Evolutionary conservation across 306 rosid genomes (phyloP).

Genomic region (Boehmeria nivea): DNA sequence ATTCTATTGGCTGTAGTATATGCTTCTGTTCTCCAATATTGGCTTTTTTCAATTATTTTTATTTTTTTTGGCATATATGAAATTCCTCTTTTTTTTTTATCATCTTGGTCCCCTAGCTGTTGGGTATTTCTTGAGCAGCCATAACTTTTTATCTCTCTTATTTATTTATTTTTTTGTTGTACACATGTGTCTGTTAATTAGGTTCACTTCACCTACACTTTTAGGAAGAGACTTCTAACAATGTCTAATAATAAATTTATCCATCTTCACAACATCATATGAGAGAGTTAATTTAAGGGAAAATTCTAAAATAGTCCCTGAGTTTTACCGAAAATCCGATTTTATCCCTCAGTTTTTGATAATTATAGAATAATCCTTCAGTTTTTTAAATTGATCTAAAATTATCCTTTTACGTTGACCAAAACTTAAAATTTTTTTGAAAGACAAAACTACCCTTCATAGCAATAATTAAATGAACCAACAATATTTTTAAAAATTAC

Average conservation of each 20-base stretch:
- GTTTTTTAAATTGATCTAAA: too few relatives aligned
- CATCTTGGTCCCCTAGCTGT: slow-evolving; percentile 34
- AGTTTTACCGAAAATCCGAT: too few relatives aligned
- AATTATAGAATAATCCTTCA: too few relatives aligned
- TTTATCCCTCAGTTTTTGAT: too few relatives aligned
- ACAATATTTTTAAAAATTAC: too few relatives aligned
- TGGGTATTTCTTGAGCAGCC: slow-evolving; percentile 26
- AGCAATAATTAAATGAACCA: too few relatives aligned
- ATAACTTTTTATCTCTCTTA: slow-evolving; percentile 3
- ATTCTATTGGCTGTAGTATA: slow-evolving; percentile 32
- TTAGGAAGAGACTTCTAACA: not conserved
- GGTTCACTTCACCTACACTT: slow-evolving; percentile 36
- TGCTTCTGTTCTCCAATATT: slow-evolving; percentile 27
- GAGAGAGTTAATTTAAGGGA: too few relatives aligned
- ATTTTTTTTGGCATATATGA: not conserved
- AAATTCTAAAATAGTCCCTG: too few relatives aligned
- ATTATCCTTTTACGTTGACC: too few relatives aligned
- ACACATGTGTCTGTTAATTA: not conserved
- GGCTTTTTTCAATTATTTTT: not conserved
- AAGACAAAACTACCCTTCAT: too few relatives aligned
- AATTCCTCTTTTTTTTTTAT: slow-evolving; percentile 7
- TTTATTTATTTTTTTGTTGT: not conserved
- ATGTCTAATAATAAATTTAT: not conserved
- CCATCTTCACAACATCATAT: too few relatives aligned
- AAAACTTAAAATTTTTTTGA: too few relatives aligned